These are phyloP conservation scores for Erodium chrysanthum DNA, from an alignment of 441 rosid species.

Conservation along the genomic window DNA sequence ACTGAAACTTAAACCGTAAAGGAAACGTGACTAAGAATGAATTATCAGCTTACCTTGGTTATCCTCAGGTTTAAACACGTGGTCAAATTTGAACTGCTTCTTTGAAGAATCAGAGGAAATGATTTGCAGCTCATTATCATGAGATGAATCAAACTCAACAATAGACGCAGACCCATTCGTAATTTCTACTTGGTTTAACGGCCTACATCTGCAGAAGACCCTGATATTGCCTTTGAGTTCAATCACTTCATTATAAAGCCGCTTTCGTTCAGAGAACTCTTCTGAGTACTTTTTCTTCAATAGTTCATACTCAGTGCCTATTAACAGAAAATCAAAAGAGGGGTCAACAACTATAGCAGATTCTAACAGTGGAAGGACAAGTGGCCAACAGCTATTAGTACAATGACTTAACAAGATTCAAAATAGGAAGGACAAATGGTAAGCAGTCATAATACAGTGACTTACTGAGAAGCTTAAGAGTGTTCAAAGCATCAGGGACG, in stretches of 20 bases:
- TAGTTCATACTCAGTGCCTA: slow-evolving; percentile 31
- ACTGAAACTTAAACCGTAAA: too few species aligned
- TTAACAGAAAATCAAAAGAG: too few species aligned
- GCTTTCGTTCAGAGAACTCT: slow-evolving; percentile 58
- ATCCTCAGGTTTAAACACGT: slow-evolving; percentile 72
- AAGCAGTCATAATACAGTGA: too few species aligned
- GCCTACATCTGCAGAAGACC: slow-evolving; percentile 89
- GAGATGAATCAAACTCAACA: slow-evolving; percentile 61
- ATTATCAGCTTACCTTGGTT: slow-evolving; percentile 46
- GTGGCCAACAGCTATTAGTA: too few species aligned
- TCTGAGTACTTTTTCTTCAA: slow-evolving; percentile 50
- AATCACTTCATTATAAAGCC: slow-evolving; percentile 76
- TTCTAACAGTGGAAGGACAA: too few species aligned
- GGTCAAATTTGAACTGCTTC: slow-evolving; percentile 70
- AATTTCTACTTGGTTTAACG: slow-evolving; percentile 59
- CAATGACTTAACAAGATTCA: too few species aligned
- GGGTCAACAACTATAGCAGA: too few species aligned
- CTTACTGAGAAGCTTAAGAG: too few species aligned
- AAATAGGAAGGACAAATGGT: too few species aligned
- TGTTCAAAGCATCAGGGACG: too few species aligned
- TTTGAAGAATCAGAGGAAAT: slow-evolving; percentile 60
- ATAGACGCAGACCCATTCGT: slow-evolving; percentile 47
- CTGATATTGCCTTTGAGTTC: slow-evolving; percentile 90
- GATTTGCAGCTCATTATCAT: slow-evolving; percentile 72
- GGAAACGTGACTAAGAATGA: slow-evolving; percentile 1